Percentiles rank a stretch among this genome's conserved stretches.
Conservation (phyloP, 306 rosid genomes). For the Corylus avellana region DNA sequence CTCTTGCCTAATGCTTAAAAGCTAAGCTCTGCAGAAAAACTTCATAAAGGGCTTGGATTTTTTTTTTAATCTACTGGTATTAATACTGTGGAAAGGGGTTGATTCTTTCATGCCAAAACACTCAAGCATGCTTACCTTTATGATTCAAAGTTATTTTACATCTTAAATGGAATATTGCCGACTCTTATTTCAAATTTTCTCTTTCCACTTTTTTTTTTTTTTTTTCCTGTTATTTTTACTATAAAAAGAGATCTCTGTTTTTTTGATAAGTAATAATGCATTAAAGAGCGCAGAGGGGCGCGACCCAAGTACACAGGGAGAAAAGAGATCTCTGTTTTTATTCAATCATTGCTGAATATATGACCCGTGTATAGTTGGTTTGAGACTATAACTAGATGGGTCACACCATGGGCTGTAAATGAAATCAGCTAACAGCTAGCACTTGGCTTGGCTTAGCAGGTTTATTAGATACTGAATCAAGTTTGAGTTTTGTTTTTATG, state of each 20-base stretch:
- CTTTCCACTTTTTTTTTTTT: background rate
- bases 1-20: background rate
- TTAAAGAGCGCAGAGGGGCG: too few relatives aligned
- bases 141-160: constrained; percentile 19
- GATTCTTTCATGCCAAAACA: constrained; percentile 8
- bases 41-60: too few relatives aligned
- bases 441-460: background rate
- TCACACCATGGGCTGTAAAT: background rate
- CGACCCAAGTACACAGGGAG: too few relatives aligned
- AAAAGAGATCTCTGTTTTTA: background rate
- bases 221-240: background rate
- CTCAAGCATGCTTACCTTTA: constrained; percentile 13
- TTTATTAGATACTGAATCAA: background rate
- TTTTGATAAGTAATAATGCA: background rate
- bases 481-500: background rate
- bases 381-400: background rate
- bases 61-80: too few relatives aligned
- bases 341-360: background rate
- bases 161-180: background rate
- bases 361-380: background rate
- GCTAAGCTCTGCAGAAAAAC: background rate
- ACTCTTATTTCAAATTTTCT: background rate
- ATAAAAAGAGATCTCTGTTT: background rate
- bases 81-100: background rate
- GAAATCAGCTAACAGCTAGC: background rate